These are phyloP conservation scores for Vicia faba DNA, from an alignment of 306 rosid genomes.

Conservation along the genomic window DNA sequence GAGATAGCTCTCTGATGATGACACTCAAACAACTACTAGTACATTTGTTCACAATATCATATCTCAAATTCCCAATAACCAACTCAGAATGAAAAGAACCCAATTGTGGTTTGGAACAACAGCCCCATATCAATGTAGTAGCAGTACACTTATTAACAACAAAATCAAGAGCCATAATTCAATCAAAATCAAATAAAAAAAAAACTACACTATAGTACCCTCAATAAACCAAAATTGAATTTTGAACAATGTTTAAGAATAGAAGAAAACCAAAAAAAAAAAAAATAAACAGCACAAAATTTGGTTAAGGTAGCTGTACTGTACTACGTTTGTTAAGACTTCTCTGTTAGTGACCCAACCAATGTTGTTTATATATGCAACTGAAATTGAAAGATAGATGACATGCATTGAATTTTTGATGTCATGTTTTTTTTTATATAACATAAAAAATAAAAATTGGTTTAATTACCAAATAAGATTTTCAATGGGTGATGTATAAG, in stretches of 20 bases:
- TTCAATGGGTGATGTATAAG: no score
- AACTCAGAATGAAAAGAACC: conserved; percentile 32
- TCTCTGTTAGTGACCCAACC: neutral
- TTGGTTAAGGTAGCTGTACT: neutral
- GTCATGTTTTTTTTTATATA: no score
- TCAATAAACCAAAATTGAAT: neutral
- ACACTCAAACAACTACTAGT: no score
- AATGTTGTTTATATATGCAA: neutral
- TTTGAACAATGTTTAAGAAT: neutral
- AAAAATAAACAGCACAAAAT: neutral
- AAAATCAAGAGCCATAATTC: conserved; percentile 64
- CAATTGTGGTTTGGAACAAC: conserved; percentile 39
- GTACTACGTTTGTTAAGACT: neutral
- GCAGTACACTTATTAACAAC: conserved; percentile 27
- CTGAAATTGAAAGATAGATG: neutral
- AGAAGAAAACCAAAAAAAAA: neutral
- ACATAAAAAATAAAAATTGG: no score
- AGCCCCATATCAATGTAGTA: conserved; percentile 39
- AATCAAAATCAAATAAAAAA: conserved; percentile 32
- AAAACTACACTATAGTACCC: neutral
- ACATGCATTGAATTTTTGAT: neutral
- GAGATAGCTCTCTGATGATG: no score
- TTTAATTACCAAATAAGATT: no score
- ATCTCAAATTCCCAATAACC: conserved; percentile 44
- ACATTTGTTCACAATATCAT: conserved; percentile 38